A percentile compares a stretch with the other conserved stretches of the same genome.
Conservation (phyloP, 768 basidiomycete genomes). For the Lactifluus rugatus region DNA sequence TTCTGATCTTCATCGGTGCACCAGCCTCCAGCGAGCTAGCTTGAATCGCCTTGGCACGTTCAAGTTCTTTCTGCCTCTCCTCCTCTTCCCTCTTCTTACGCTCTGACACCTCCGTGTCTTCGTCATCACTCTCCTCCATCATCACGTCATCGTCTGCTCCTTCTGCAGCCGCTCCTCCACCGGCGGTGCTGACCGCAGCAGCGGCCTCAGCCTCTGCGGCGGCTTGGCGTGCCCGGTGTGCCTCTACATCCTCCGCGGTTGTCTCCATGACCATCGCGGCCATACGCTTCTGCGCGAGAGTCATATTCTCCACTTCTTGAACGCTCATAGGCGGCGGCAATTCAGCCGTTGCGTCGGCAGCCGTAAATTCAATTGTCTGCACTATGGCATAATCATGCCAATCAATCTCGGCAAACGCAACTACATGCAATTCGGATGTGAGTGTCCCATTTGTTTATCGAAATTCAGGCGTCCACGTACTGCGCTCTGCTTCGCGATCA, state of each 20-base stretch:
- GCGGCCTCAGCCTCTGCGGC: slow-evolving; percentile 81
- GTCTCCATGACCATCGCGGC: slow-evolving; percentile 98
- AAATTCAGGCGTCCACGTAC: slow-evolving; percentile 36
- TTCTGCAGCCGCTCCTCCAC: slow-evolving; percentile 30
- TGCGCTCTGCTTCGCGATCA: slow-evolving; percentile 84
- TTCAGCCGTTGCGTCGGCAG: slow-evolving; percentile 81
- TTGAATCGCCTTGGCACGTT: slow-evolving; percentile 72
- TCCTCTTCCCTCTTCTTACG: slow-evolving; percentile 61
- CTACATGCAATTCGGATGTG: slow-evolving; percentile 28
- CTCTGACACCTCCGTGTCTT: slow-evolving; percentile 51
- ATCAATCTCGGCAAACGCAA: slow-evolving; percentile 94
- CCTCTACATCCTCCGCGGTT: slow-evolving; percentile 78
- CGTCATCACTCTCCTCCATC: slow-evolving; percentile 83
- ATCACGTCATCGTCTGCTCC: slow-evolving; percentile 53
- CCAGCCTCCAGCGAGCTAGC: slow-evolving; percentile 62
- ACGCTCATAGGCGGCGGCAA: slow-evolving; percentile 95
- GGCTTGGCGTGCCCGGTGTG: slow-evolving; percentile 69
- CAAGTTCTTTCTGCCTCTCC: slow-evolving; percentile 58
- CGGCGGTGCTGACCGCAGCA: slow-evolving; percentile 61
- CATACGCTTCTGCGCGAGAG: slow-evolving; percentile 94
- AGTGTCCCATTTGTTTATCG: slow-evolving; percentile 5
- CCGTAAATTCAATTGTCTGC: slow-evolving; percentile 95
- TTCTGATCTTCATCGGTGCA: slow-evolving; percentile 87
- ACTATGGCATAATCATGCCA: slow-evolving; percentile 99
- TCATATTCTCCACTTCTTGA: slow-evolving; percentile 93